Evolutionary conservation across 129 eudicot genomes (phyloP), one percentile per base, ranked within the genome.

Genomic region (Escallonia herrerae): DNA sequence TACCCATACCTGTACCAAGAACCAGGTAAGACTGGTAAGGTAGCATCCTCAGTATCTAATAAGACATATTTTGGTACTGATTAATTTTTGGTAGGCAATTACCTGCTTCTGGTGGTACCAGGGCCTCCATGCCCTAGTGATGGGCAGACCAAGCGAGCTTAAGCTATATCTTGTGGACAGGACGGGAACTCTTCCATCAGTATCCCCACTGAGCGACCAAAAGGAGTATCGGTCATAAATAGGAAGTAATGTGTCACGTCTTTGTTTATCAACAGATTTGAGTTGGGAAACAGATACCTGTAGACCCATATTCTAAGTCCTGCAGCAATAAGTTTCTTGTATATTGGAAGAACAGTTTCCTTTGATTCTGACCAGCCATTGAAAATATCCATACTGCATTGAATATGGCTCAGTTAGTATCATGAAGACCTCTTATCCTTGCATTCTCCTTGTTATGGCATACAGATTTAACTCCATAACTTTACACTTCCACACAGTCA

Each of bases 101-200:
- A 87, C 97, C 97, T 87, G 97, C 63, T 83, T 87, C 62, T 91
- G 80, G 74, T 91, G 86, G 83, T 91, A 91, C 97, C 97, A 91
- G 59, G 96, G 97, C 68, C 95, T 87, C 97, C 97, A 91, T 55
- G 95, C 76, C 71, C 60, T 83, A 33, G 77, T 85, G 66, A 91
- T 91, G 15, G 97, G 88, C 67, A 91, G 70, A 7, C 85, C 89
- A 50, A 91, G 62, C 49, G 96, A 73, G 78, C 84, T 91, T 71
- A 91, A 58, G 73, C 97, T 91, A 73, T 91, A 91, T 77, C 96
- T 83, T 45, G 97, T 91, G 63, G 97, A 87, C 69, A 91, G 58
- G 11, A 91, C 94, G 43, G 97, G 96, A 53, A 91, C 95, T 81
- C 97, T 87, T 69, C 97, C 97, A 79, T 91, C 97, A 43, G 97